Evolutionary conservation across 2,329 filamentous ascomycete genomes (phyloP), one percentile per base, ranked within the genome.

Genomic region (Macrophomina pseudophaseolina): DNA sequence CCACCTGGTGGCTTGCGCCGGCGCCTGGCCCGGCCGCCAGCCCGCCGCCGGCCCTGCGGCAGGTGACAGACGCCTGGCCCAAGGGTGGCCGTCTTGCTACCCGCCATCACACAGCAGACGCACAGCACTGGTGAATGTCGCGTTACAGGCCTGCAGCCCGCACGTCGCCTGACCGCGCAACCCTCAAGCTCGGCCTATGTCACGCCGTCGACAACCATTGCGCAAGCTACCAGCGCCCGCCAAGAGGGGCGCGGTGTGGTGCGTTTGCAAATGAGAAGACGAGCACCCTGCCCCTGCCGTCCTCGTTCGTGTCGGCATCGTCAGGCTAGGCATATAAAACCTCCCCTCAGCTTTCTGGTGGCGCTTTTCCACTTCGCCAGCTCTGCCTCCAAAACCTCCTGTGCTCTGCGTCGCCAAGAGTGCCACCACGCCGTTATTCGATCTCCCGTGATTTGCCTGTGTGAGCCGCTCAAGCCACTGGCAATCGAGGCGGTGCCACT

Each of bases 111-210:
- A 64, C 60, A 53, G 60, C 46, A 64, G 30, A 18, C 44, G 23
- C 35, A 35, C 35, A 23, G 44, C 59, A 16, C 42, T 23, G 63
- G 52, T 56, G 63, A 44, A 11, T 28, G 38, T 65, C 42, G 48
- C 48, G 48, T 44, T 64, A 53, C 48, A 53, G 60, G 48, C 60
- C 46, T 53, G 46, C 60, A 52, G 59, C 59, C 48, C 48, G 59
- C 32, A 65, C 16, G 16, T 65, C 63, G 63, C 51, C 63, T 65
- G 63, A 65, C 63, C 63, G 32, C 46, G 46, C 63, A 48, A 64
- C 46, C 23, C 44, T 23, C 44, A 23, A 38, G 35, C 62, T 54
- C 35, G 62, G 35, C 58, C 62, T 44, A 46, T 64, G 62, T 64
- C 62, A 64, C 48, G 49, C 58, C 49, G 62, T 23, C 62, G 14